Base-by-base conservation (phyloP, 768 basidiomycete genomes). In the Neoboletus brunneissimus region DNA sequence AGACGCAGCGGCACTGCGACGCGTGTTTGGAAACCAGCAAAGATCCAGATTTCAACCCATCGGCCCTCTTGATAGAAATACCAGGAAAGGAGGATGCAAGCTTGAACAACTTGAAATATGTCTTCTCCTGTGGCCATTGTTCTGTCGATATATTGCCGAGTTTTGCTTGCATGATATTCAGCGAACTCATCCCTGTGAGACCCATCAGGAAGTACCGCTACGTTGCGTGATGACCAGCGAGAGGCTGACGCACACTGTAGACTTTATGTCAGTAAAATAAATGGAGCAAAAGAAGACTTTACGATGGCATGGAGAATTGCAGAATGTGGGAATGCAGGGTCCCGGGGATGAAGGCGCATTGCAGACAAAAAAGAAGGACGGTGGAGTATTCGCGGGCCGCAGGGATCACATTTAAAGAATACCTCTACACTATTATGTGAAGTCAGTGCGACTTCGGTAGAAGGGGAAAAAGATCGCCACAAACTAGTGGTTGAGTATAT, bases 1-100 rank as follows among this genome's bases (percentile, higher is more conserved):
- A 92, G 73, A 42, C 91, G 85, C 31, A 94, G 77, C 6, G 91
- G 91, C 18, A 93, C 79, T 25, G 89, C 88, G 20, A 89, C 88
- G 31, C 91, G 81, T 16, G 86, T 89, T 67, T 91, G 88, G 65
- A 92, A 92, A 13, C 83, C 89, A 20, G 91, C 89, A 72, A 91
- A 91, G 40, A 92, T 88, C 91, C 91, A 93, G 4, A 93, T 87
- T 72, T 94, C 91, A 10, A 93, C 91, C 91, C 91, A 83, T 53
- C 90, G 80, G 3, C 91, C 91, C 72, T 93, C 91, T 54, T 91
- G 87, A 66, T 92, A 94, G 62, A 93, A 92, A 72, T 91, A 93
- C 91, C 91, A 94, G 2, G 89, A 89, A 18, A 94, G 81, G 23
- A 94, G 75, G 58, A 88, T 87, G 65, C 91, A 91, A 7, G 91